These are phyloP conservation scores for Opeltia flavorubescens DNA, from an alignment of 495 filamentous ascomycete species.

Conservation along the genomic window DNA sequence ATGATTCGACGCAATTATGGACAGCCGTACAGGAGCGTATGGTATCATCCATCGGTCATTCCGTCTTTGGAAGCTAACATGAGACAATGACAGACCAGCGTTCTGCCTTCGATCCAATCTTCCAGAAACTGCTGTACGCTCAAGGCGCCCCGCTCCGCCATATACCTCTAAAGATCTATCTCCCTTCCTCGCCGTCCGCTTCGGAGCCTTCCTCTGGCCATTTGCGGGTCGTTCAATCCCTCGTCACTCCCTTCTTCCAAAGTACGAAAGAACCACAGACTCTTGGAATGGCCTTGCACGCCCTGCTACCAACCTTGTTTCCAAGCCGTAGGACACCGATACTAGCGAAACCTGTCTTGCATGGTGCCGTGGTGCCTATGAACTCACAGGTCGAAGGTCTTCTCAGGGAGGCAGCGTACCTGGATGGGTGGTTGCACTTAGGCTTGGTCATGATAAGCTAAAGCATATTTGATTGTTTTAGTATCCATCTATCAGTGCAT, in stretches of 20 bases:
- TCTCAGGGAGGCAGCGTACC: conserved; percentile 65
- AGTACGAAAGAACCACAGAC: conserved; percentile 52
- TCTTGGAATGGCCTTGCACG: conserved; percentile 65
- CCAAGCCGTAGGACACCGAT: conserved; percentile 73
- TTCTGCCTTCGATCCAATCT: conserved; percentile 54
- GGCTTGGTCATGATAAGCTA: conserved; percentile 62
- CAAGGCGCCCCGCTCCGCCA: conserved; percentile 57
- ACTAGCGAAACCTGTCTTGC: conserved; percentile 80
- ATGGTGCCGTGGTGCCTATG: conserved; percentile 78
- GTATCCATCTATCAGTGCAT: neutral
- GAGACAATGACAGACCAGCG: conserved; percentile 47
- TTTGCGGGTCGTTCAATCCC: conserved; percentile 57
- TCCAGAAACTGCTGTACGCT: conserved; percentile 63
- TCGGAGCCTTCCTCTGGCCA: conserved; percentile 26
- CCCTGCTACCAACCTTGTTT: conserved; percentile 68
- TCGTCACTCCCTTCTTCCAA: conserved; percentile 39
- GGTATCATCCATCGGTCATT: conserved; percentile 12
- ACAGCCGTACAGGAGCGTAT: conserved; percentile 65
- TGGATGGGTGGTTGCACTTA: conserved; percentile 84
- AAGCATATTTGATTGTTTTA: conserved; percentile 2
- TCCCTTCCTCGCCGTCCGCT: conserved; percentile 50
- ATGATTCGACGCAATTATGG: conserved; percentile 80
- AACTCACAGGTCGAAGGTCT: conserved; percentile 72
- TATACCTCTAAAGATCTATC: conserved; percentile 75
- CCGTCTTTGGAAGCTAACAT: conserved; percentile 5